Evolutionary conservation across 371 early-diverging fungal species (phyloP).

Genomic region (Lichtheimia ramosa): DNA sequence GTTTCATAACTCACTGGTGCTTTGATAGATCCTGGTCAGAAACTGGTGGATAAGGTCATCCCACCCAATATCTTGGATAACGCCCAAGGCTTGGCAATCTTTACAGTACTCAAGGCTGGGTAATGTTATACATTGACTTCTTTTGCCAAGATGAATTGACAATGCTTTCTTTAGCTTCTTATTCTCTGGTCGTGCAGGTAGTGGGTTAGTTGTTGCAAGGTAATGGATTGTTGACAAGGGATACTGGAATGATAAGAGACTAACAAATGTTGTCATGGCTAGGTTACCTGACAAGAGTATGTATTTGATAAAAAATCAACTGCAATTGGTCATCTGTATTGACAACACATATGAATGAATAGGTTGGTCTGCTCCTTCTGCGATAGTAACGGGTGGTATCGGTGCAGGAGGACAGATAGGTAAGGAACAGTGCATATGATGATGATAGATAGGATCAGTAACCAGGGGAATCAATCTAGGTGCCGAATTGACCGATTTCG

Average conservation of each 20-base stretch:
- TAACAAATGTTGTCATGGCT: conserved; percentile 55
- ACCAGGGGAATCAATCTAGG: conserved; percentile 31
- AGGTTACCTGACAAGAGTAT: conserved; percentile 20
- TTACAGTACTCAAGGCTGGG: conserved; percentile 88
- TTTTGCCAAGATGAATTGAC: too few relatives aligned
- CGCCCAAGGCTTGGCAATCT: conserved; percentile 90
- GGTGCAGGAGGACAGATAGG: conserved; percentile 89
- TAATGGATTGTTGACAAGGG: conserved; percentile 11
- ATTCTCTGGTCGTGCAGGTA: conserved; percentile 87
- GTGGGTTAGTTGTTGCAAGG: conserved; percentile 89
- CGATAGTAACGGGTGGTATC: conserved; percentile 73
- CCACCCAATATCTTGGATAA: conserved; percentile 68
- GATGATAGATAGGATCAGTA: too few relatives aligned
- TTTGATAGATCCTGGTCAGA: conserved; percentile 59
- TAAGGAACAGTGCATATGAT: neutral
- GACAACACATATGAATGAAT: neutral
- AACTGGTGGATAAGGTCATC: conserved; percentile 70
- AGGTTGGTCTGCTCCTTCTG: conserved; percentile 81
- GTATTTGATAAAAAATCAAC: too few relatives aligned
- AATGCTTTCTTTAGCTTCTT: conserved; percentile 53
- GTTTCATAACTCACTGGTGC: too few relatives aligned
- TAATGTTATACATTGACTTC: too few relatives aligned
- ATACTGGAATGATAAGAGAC: neutral
- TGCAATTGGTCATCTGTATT: too few relatives aligned
- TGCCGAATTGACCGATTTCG: conserved; percentile 92